A percentile compares a stretch with the other conserved stretches of the same genome.
Evolutionary conservation across 2,329 filamentous ascomycete species (phyloP).

Genomic region (Orbilia quercus): DNA sequence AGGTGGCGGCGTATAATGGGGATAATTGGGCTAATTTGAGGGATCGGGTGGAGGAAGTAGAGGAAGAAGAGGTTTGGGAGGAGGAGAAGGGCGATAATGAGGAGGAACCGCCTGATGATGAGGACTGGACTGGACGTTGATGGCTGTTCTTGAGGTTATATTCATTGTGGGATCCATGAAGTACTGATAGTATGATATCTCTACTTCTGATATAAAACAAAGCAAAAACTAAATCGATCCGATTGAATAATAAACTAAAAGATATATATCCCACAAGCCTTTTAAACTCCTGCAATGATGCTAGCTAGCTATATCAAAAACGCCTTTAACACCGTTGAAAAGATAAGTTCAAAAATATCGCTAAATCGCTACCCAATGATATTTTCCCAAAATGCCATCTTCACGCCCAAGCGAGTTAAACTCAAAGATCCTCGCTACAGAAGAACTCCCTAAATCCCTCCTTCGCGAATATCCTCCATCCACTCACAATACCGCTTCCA

Average conservation of each 20-base stretch:
- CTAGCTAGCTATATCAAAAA: background rate
- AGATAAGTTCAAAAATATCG: background rate
- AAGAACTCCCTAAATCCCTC: conserved; percentile 16
- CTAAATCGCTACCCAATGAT: conserved; percentile 3
- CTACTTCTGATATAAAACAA: too few relatives aligned
- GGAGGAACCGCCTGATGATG: background rate
- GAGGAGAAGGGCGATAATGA: conserved; percentile 26
- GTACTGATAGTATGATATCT: too few relatives aligned
- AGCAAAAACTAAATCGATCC: too few relatives aligned
- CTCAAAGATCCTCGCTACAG: background rate
- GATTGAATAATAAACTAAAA: conserved; percentile 2
- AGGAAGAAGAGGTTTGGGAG: conserved; percentile 24
- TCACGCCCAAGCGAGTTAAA: background rate
- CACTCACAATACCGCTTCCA: conserved; percentile 81
- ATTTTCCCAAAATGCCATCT: background rate
- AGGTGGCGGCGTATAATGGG: conserved; percentile 48
- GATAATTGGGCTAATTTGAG: conserved; percentile 49
- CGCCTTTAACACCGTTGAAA: background rate
- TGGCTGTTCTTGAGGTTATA: too few relatives aligned
- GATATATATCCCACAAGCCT: background rate
- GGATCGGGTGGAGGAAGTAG: conserved; percentile 5
- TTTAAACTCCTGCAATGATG: conserved; percentile 21
- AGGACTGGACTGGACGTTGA: background rate
- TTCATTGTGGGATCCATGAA: too few relatives aligned
- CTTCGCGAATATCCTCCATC: conserved; percentile 47